These are phyloP conservation scores for Incumbomyces delicatus DNA, from an alignment of 2,329 filamentous ascomycete species.

Conservation along the genomic window DNA sequence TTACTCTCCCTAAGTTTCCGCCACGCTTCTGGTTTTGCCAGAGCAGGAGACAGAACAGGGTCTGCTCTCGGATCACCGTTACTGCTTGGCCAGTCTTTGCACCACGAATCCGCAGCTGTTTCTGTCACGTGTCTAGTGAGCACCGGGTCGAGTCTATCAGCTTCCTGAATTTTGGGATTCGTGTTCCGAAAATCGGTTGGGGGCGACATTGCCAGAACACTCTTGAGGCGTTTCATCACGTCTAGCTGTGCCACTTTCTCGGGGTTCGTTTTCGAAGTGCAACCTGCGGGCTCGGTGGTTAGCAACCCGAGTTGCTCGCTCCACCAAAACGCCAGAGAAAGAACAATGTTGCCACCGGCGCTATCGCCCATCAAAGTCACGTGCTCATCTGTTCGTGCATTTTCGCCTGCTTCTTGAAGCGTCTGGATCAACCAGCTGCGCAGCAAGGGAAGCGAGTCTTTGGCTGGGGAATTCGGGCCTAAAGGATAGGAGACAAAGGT, in stretches of 20 bases:
- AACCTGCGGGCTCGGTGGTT: not conserved
- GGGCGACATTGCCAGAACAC: conserved; percentile 38
- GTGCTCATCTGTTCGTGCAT: conserved; percentile 26
- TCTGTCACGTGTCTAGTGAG: conserved; percentile 35
- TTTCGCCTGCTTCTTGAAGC: conserved; percentile 29
- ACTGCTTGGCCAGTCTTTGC: conserved; percentile 26
- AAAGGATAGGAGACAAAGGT: conserved; percentile 44
- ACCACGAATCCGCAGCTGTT: conserved; percentile 34
- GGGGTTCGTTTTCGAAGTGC: not conserved
- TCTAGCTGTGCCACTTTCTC: not conserved
- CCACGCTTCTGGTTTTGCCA: conserved; percentile 30
- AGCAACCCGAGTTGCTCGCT: conserved; percentile 3
- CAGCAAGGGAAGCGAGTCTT: conserved; percentile 39
- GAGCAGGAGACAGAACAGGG: conserved; percentile 40
- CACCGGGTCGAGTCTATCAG: conserved; percentile 37
- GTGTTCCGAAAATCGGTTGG: conserved; percentile 40
- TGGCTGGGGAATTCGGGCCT: conserved; percentile 44
- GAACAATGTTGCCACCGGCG: conserved; percentile 45
- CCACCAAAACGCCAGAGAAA: conserved; percentile 25
- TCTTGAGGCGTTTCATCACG: not conserved
- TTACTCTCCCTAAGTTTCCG: conserved; percentile 28
- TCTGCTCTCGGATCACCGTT: conserved; percentile 23
- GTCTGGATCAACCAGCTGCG: conserved; percentile 35
- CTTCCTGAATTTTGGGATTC: conserved; percentile 35
- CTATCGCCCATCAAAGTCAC: conserved; percentile 47